Evolutionary conservation across 768 basidiomycete genomes (phyloP), one percentile per base, ranked within the genome.

Genomic region (Paxillus ammoniavirescens): DNA sequence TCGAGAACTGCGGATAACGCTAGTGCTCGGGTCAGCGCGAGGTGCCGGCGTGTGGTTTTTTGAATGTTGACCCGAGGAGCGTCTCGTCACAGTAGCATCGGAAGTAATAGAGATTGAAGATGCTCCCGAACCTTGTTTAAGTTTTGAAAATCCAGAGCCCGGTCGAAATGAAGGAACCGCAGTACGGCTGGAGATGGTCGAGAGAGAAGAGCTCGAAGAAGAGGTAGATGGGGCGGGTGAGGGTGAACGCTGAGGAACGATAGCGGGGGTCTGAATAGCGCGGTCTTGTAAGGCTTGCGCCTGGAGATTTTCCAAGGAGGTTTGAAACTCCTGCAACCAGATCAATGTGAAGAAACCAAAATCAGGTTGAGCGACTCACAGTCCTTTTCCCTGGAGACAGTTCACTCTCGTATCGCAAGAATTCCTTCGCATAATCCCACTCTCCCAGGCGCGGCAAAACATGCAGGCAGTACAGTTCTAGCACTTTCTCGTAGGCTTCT

Each of bases 361-460:
- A 41, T 8, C 0, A 38, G 28, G 26, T 28, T 42, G 42, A 10
- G 33, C 14, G 37, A 68, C 73, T 49, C 63, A 91, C 91, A 73
- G 79, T 73, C 69, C 82, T 76, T 47, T 67, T 73, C 17, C 75
- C 70, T 2, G 65, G 58, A 15, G 77, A 60, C 26, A 93, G 73
- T 62, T 92, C 88, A 23, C 73, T 73, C 64, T 93, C 91, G 58
- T 87, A 88, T 38, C 80, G 74, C 53, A 93, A 64, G 64, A 91
- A 92, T 58, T 90, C 89, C 48, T 73, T 77, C 14, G 86, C 88
- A 61, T 91, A 90, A 17, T 85, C 83, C 91, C 91, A 93, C 61
- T 90, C 84, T 45, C 81, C 82, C 26, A 93, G 65, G 44, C 81
- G 81, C 0, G 91, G 87, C 35, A 93, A 69, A 35, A 93, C 71